Conservation (phyloP, 805 yeast genomes). For the Wickerhamomyces tratensis region DNA sequence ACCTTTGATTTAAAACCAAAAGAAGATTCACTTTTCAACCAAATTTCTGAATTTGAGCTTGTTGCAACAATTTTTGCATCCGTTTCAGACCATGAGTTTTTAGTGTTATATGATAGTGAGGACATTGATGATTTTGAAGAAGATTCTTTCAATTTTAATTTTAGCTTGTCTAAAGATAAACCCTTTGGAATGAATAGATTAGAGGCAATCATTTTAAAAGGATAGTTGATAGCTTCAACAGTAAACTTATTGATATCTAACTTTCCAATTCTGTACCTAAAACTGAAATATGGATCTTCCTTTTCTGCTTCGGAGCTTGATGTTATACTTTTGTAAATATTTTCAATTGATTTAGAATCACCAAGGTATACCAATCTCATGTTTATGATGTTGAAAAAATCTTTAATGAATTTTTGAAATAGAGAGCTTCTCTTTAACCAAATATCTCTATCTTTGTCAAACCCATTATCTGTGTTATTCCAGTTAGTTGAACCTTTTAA, state of each 20-base stretch:
- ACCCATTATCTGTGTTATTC: constrained; percentile 19
- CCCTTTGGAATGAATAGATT: constrained; percentile 29
- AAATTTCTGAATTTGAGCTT: constrained; percentile 33
- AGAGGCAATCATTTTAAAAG: constrained; percentile 5
- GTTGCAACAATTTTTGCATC: constrained; percentile 28
- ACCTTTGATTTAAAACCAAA: constrained; percentile 20
- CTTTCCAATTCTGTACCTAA: constrained; percentile 23
- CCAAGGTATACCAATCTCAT: constrained; percentile 27
- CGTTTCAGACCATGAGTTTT: constrained; percentile 14
- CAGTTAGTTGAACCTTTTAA: constrained; percentile 30
- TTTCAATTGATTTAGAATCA: constrained; percentile 3
- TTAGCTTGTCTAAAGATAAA: constrained; percentile 17
- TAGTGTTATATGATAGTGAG: constrained; percentile 23
- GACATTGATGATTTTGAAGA: constrained; percentile 19
- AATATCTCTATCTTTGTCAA: constrained; percentile 26
- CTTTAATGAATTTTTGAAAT: constrained; percentile 24
- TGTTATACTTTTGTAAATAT: neutral
- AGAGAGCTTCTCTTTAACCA: constrained; percentile 32
- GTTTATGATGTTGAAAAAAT: constrained; percentile 21
- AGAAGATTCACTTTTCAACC: constrained; percentile 35
- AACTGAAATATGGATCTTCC: constrained; percentile 34
- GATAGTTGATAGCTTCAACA: neutral
- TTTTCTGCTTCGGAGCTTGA: neutral
- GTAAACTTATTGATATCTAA: constrained; percentile 2
- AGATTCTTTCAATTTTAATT: constrained; percentile 15